phyloP scores from a whole-genome alignment of 2,329 filamentous ascomycete genomes.

The Ophiognomonia clavigignenti-juglandacearum region DNA sequence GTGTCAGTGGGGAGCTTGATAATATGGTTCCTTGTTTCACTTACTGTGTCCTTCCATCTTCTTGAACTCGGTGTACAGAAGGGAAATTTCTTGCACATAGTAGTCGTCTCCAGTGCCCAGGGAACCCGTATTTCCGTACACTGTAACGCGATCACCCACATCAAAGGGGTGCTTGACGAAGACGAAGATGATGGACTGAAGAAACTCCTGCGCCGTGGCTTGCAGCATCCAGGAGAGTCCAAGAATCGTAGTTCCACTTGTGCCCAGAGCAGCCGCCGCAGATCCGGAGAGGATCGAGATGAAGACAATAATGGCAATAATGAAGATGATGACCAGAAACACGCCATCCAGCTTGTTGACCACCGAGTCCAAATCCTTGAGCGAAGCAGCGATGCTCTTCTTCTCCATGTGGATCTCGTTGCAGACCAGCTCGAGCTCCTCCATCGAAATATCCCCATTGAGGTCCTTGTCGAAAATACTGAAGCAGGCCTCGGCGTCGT shows the following conservation, averaged over 20 bases:
- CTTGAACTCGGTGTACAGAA: conserved; percentile 96
- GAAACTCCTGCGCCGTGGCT: conserved; percentile 87
- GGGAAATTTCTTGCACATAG: conserved; percentile 89
- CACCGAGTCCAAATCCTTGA: conserved; percentile 93
- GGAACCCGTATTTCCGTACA: conserved; percentile 87
- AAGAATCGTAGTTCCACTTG: conserved; percentile 80
- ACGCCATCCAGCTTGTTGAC: conserved; percentile 86
- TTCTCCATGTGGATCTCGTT: conserved; percentile 93
- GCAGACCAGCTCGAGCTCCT: conserved; percentile 87
- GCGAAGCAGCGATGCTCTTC: conserved; percentile 88
- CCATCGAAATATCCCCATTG: conserved; percentile 94
- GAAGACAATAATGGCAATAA: conserved; percentile 81
- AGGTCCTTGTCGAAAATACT: conserved; percentile 93
- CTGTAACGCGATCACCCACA: conserved; percentile 85
- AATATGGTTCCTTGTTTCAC: neutral
- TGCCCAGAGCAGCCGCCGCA: conserved; percentile 85
- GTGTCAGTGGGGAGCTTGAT: neutral
- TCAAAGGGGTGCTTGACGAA: conserved; percentile 98
- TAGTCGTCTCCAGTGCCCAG: conserved; percentile 81
- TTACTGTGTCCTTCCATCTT: conserved; percentile 86
- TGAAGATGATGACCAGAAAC: conserved; percentile 77
- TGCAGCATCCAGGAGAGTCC: conserved; percentile 91
- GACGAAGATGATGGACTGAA: conserved; percentile 91
- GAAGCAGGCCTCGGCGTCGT: conserved; percentile 87
- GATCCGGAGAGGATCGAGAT: conserved; percentile 85